phyloP scores from a whole-genome alignment of 2,329 filamentous ascomycete genomes.

The Aspergillus pseudoviridinutans region DNA sequence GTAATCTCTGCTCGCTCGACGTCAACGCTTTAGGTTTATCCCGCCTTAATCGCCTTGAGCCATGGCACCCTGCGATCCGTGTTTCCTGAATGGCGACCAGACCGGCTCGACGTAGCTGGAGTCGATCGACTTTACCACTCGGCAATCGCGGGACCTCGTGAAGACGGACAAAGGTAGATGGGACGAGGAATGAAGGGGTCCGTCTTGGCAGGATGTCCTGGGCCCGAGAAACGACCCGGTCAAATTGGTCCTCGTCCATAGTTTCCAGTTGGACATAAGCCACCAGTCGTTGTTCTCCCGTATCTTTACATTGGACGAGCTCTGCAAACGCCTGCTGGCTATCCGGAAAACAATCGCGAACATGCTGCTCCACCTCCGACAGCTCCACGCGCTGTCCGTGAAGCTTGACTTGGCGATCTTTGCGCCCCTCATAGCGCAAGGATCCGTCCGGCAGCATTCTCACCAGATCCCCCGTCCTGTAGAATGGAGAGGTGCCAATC shows the following conservation, averaged over 20 bases:
- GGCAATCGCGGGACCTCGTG: background rate
- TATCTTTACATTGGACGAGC: background rate
- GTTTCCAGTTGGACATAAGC: background rate
- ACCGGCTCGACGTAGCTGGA: background rate
- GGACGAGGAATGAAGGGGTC: background rate
- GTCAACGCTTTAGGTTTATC: background rate
- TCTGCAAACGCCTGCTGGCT: constrained; percentile 1
- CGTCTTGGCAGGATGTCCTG: background rate
- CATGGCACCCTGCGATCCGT: background rate
- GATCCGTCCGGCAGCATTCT: constrained; percentile 19
- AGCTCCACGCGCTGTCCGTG: constrained; percentile 8
- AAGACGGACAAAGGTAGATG: background rate
- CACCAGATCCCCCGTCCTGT: constrained; percentile 28
- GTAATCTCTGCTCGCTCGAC: background rate
- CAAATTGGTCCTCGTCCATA: background rate
- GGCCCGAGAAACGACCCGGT: background rate
- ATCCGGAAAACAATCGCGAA: background rate
- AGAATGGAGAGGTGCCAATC: constrained; percentile 8
- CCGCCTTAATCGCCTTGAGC: background rate
- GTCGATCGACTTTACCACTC: background rate
- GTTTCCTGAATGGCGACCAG: background rate
- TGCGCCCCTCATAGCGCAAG: constrained; percentile 1
- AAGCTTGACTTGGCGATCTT: constrained; percentile 6
- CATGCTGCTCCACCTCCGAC: constrained; percentile 2
- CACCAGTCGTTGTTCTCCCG: background rate